Evolutionary conservation across 225 moss, liverwort and hornwort genomes (phyloP), one percentile per base, ranked within the genome.

Genomic region (Bryoerythrophyllum caledonicum): DNA sequence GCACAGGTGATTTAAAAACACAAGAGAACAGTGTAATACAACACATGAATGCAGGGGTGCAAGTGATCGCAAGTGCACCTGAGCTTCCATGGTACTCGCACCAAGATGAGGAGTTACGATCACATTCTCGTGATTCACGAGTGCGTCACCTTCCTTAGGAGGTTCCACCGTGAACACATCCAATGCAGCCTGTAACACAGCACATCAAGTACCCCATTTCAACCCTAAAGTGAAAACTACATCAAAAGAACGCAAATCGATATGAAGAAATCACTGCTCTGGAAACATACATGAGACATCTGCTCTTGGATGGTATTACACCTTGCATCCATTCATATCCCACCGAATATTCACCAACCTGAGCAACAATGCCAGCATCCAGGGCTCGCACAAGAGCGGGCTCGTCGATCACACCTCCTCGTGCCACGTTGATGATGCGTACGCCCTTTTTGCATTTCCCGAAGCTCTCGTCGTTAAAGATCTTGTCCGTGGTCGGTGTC

Each of bases 371-470:
- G 16, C 94, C 97, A 25, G 85, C 87, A 70, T 97, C 93, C 63
- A 97, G 82, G 8, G 97, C 97, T 8, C 97, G 90, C 59, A 94
- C 87, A 28, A 97, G 82, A 0, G 97, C 92, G 0, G 85, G 87
- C 87, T 97, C 97, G 32, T 97, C 97, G 9, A 97, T 97, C 28
- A 97, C 97, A 27, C 97, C 97, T 10, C 97, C 97, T 23, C 97
- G 81, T 0, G 94, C 97, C 44, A 97, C 94, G 52, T 97, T 97
- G 62, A 97, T 54, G 24, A 97, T 85, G 32, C 97, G 90, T 60
- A 97, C 91, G 25, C 97, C 97, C 72, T 78, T 87, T 83, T 94
- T 97, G 70, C 82, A 86, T 79, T 89, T 90, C 17, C 74, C 76
- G 27, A 97, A 93, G 63, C 92, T 97, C 17, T 90, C 89, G 40